Base-by-base conservation (phyloP, 2,329 filamentous ascomycete species). In the Colletotrichum sublineola region DNA sequence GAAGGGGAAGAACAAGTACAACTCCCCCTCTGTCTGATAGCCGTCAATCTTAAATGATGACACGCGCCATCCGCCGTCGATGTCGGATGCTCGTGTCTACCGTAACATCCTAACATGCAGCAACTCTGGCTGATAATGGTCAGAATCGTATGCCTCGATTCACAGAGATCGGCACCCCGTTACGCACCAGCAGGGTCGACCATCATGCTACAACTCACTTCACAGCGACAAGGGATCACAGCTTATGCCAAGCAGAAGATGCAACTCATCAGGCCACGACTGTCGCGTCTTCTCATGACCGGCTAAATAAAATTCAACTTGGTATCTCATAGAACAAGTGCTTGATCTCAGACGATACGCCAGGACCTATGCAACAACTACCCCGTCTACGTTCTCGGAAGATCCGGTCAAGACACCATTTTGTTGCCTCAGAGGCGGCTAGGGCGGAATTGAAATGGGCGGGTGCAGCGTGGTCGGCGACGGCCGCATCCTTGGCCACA, bases 1-100 rank as follows among this genome's bases (percentile, higher is more conserved):
- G 62, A 31, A 48, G 29, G 62, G 60, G 20, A 33, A 38, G 46
- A 66, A 44, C 55, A 31, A 38, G 36, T 38, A 9, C 42, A 44
- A 6, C 20, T 44, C 31, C 48, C 33, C 50, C 14, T 15, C 44
- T n/a, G 18, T 38, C 15, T 15, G 4, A 24, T 12, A 15, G 24
- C 9, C 36, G 20, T 63, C 60, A 38, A 38, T 44, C 7, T 24
- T 44, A 52, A 38, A 40, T 38, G 14, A 63, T 40, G n/a, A 44
- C 60, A 63, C 56, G 7, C 40, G 24, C 57, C 57, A 33, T 44
- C 40, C 40, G 20, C 20, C 33, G 53, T 56, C 33, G 20, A 56
- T 20, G 33, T 18, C 24, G 40, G 50, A 14, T 31, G 50, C 50
- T 11, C 18, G 7, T 56, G 5, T 12, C 53, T 33, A 38, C 20